These are phyloP conservation scores for Vanrija humicola DNA, from an alignment of 1,284 basidiomycete species.

Conservation along the genomic window DNA sequence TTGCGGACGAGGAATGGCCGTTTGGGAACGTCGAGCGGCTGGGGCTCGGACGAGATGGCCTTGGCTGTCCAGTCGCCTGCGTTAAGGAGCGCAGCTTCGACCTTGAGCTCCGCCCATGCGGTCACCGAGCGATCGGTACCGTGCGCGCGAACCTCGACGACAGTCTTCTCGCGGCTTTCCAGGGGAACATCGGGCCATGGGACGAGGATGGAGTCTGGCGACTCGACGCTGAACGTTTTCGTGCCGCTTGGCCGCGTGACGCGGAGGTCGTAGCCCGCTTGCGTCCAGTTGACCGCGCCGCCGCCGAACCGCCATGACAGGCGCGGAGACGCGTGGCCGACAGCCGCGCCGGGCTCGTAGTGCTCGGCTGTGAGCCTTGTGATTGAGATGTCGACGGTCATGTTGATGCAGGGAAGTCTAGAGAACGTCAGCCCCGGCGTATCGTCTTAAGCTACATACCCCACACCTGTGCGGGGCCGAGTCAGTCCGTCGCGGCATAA, in stretches of 20 bases:
- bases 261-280: slow-evolving; percentile 29
- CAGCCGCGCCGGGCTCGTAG: slow-evolving; percentile 23
- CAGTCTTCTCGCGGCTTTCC: slow-evolving; percentile 17
- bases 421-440: background rate
- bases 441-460: too few species aligned
- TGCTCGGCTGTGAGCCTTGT: slow-evolving; percentile 19
- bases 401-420: background rate
- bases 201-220: slow-evolving; percentile 22
- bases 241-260: slow-evolving; percentile 9
- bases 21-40: slow-evolving; percentile 20
- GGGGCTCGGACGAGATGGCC: slow-evolving; percentile 8
- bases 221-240: slow-evolving; percentile 16
- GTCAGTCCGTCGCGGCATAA: too few species aligned
- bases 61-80: slow-evolving; percentile 25
- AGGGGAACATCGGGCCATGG: slow-evolving; percentile 33
- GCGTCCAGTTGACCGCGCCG: slow-evolving; percentile 25
- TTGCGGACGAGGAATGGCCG: slow-evolving; percentile 24
- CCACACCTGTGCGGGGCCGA: too few species aligned
- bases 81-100: slow-evolving; percentile 28
- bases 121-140: slow-evolving; percentile 19
- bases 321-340: slow-evolving; percentile 21
- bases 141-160: slow-evolving; percentile 18
- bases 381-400: slow-evolving; percentile 1
- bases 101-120: background rate
- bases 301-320: slow-evolving; percentile 33